Conservation (phyloP, 2,329 filamentous ascomycete genomes). For the Fusarium sp. region DNA sequence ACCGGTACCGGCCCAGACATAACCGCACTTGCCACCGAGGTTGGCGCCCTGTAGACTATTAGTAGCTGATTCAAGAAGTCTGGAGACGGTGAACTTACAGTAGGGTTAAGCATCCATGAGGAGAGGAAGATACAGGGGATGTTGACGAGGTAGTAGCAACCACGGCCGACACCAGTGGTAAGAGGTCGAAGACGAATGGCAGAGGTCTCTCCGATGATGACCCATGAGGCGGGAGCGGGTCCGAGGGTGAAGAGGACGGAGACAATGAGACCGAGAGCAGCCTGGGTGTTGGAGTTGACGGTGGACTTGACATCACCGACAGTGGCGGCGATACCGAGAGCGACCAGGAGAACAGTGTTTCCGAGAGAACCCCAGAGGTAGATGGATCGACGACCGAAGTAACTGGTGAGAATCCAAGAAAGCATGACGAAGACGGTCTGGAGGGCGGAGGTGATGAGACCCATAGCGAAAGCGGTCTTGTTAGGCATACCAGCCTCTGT, state of each 20-base stretch:
- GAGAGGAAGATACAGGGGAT: constrained; percentile 73
- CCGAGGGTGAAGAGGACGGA: constrained; percentile 72
- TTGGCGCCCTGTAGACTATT: constrained; percentile 49
- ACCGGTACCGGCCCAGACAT: constrained; percentile 67
- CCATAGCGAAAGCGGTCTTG: constrained; percentile 67
- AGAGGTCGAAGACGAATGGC: constrained; percentile 71
- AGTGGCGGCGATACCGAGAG: constrained; percentile 68
- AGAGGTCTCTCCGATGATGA: constrained; percentile 74
- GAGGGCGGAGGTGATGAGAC: constrained; percentile 72
- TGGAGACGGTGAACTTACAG: constrained; percentile 42
- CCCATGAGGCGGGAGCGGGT: constrained; percentile 71
- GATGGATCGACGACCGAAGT: constrained; percentile 70
- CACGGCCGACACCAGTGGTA: constrained; percentile 73
- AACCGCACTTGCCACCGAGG: constrained; percentile 66
- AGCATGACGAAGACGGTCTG: constrained; percentile 71
- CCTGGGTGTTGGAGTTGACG: constrained; percentile 62
- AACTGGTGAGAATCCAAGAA: constrained; percentile 73
- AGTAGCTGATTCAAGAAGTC: constrained; percentile 17
- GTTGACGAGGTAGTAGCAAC: constrained; percentile 69
- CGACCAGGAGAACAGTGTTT: constrained; percentile 64
- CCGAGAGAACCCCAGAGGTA: constrained; percentile 68
- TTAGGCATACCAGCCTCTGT: constrained; percentile 67
- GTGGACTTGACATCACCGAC: constrained; percentile 50
- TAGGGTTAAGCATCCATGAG: constrained; percentile 69
- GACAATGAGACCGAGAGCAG: constrained; percentile 70